Conservation (phyloP, 306 rosid species). For the Morella rubra region DNA sequence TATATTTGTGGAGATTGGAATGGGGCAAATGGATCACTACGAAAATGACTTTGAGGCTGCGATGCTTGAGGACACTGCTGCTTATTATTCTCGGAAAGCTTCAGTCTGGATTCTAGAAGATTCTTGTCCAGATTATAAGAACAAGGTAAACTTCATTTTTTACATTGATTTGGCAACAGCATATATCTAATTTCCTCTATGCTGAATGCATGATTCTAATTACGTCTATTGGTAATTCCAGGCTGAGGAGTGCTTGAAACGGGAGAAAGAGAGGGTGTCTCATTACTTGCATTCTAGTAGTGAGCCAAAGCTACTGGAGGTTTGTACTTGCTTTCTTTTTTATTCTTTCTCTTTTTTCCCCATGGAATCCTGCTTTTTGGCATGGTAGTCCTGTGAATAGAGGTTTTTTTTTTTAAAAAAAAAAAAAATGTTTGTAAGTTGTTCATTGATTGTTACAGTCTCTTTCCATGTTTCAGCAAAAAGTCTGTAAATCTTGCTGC, state of each 20-base stretch:
- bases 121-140: conserved; percentile 53
- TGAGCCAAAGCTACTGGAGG: conserved; percentile 49
- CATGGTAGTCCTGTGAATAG: not conserved
- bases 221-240: conserved; percentile 18
- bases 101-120: conserved; percentile 60
- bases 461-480: not conserved
- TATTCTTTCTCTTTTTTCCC: not conserved
- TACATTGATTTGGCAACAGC: not conserved
- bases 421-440: no score
- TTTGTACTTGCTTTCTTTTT: conserved; percentile 12
- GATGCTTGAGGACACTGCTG: conserved; percentile 47
- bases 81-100: conserved; percentile 49
- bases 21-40: conserved; percentile 43
- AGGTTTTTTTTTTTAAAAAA: no score
- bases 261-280: conserved; percentile 49
- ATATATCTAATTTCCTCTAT: not conserved
- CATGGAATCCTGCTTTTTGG: not conserved
- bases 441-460: not conserved
- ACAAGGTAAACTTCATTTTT: conserved; percentile 34
- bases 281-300: conserved; percentile 44
- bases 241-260: conserved; percentile 53
- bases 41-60: conserved; percentile 57
- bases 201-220: conserved; percentile 15
- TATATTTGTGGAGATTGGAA: conserved; percentile 62
- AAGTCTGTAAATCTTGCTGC: not conserved